A percentile compares a stretch with the other conserved stretches of the same genome.
Conservation (phyloP, 148 eudicot species). For the Fallopia convolvulus region DNA sequence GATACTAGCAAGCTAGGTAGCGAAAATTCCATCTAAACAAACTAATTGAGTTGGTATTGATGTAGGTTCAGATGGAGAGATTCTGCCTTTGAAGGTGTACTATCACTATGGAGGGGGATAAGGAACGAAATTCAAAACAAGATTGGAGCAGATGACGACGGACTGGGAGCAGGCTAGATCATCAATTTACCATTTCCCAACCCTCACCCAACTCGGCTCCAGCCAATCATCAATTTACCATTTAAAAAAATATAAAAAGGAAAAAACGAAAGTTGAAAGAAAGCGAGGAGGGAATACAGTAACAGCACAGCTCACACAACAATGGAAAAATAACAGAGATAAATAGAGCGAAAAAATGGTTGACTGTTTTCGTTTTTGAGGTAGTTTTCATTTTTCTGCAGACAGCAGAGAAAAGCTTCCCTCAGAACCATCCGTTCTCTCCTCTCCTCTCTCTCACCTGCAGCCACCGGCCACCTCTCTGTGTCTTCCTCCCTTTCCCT, state of each 20-base stretch:
- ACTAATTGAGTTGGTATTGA: too few species aligned
- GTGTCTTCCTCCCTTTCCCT: background rate
- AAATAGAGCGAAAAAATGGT: background rate
- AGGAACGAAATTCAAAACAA: too few species aligned
- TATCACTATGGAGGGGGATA: too few species aligned
- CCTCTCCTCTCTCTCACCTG: background rate
- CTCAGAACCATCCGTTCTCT: background rate
- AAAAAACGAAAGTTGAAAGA: conserved; percentile 1
- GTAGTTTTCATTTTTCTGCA: background rate
- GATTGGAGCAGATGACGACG: too few species aligned
- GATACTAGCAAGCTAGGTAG: too few species aligned
- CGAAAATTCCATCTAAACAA: too few species aligned
- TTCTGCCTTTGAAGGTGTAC: too few species aligned
- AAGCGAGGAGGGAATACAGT: background rate
- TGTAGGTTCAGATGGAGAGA: too few species aligned
- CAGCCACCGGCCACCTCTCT: background rate
- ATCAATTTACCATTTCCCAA: too few species aligned
- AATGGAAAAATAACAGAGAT: background rate
- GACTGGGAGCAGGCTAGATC: too few species aligned
- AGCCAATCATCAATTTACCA: background rate
- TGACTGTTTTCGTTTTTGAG: background rate
- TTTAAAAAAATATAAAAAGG: background rate
- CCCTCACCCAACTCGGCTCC: background rate
- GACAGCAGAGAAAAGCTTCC: background rate
- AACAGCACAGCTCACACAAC: conserved; percentile 4